Evolutionary conservation across 352 stramenopile species (phyloP), one percentile per base, ranked within the genome.

Genomic region (Albugo candida): DNA sequence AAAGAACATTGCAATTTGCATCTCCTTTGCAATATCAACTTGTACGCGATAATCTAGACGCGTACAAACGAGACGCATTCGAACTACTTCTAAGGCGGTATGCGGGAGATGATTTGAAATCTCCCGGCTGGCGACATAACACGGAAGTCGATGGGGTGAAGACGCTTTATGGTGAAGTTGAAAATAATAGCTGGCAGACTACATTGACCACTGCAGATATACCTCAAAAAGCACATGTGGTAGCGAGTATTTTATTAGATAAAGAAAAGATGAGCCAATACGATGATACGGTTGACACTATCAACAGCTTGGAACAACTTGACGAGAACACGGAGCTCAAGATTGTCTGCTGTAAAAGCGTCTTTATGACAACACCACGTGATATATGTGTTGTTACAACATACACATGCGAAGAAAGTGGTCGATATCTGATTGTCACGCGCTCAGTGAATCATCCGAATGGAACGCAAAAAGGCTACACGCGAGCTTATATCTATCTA

Each of bases 221-320:
- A 13, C 46, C 65, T 40, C 72, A 80, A 36, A 72, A 60, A 44
- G 67, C 70, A 18, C 55, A 64, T 20, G 74, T 69, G 45, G 67
- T 64, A 13, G 70, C 70, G 13, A 45, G 56, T 11, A 54, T 82
- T 21, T 56, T 88, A 24, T 64, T 69, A 49, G 54, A 61, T 19
- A 50, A 59, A 27, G 60, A 82, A 27, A 76, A 74, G 59, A 70
- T 81, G 16, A 70, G 70, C 13, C 78, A 78, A 55, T 82, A 78
- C 42, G 75, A 88, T 41, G 74, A 85, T 19, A 81, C 83, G 65
- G 85, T 71, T 14, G 78, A 78, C 59, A 65, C 81, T 36, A 67
- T 81, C 2, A 63, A 62, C 36, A 17, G 63, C 1, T 42, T 88
- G 36, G 68, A 88, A 53, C 72, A 70, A 48, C 61, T 81, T n/a